Evolutionary conservation across 108 stramenopile genomes (phyloP), one percentile per base, ranked within the genome.

Genomic region (Pseudonitzschia pungens): DNA sequence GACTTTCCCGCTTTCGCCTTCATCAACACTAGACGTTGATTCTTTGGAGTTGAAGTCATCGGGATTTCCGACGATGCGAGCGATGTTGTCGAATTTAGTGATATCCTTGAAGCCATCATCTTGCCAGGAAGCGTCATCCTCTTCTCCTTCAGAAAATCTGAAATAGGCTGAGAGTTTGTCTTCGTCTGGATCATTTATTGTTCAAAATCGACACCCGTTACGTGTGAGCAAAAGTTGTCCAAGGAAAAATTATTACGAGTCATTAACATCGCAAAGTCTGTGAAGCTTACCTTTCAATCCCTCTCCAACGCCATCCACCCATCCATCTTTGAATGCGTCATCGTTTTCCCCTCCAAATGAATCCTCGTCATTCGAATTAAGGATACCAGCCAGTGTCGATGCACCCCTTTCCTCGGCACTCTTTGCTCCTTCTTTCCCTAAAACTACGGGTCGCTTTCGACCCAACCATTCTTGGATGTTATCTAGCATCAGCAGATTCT

Each of bases 1-100:
- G n/a, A 95, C 92, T 59, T 92, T 95, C 3, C 92, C 92, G 55
- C 78, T 64, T 57, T 92, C 94, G 56, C 94, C 94, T 79, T 95
- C 94, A 56, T 95, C 94, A 14, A 89, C 92, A 65, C 86, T 90
- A 14, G 94, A 95, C 28, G 87, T 88, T n/a, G 85, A 78, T 51
- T 84, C 81, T 69, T 85, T 81, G 26, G 90, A 72, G 11, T 27
- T 28, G 20, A 82, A 32, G 0, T 63, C 56, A 59, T 75, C 79
- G 18, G 55, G 31, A 26, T 70, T 41, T 11, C 79, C 79, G 31
- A 77, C 57, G 48, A 88, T 43, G 27, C 55, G 59, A 44, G 84
- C 81, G 32, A 68, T 84, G 68, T 89, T 80, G 50, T 86, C 81
- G 68, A 85, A 86, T 51, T 84, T 90, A 0, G 92, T 80, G 24